These are phyloP conservation scores for Escallonia herrerae DNA, from an alignment of 129 eudicot genomes.

Conservation along the genomic window DNA sequence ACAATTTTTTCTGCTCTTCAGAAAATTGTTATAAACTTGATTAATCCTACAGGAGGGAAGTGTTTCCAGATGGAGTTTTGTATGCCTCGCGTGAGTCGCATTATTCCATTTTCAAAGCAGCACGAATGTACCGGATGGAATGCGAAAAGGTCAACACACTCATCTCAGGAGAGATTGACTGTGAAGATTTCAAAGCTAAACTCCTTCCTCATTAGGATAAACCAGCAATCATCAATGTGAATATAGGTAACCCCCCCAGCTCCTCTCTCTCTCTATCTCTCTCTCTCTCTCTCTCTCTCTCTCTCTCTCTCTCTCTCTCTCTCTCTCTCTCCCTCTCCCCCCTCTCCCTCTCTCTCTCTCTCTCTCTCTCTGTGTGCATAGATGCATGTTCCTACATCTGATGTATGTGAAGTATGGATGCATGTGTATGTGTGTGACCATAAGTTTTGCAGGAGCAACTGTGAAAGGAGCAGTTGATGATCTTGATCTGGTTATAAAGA, in stretches of 20 bases:
- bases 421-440: background rate
- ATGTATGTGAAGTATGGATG: too few species aligned
- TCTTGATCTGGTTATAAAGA: constrained; percentile 32
- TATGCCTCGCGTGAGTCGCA: constrained; percentile 60
- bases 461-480: constrained; percentile 40
- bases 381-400: too few species aligned
- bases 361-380: background rate
- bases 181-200: constrained; percentile 44
- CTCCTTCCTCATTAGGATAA: constrained; percentile 46
- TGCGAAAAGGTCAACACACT: constrained; percentile 45
- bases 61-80: constrained; percentile 56
- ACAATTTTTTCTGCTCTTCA: background rate
- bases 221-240: constrained; percentile 62
- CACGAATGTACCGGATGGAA: constrained; percentile 72
- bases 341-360: background rate
- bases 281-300: background rate
- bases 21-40: background rate
- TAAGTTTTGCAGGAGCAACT: constrained; percentile 25
- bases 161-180: constrained; percentile 60
- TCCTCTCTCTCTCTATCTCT: background rate
- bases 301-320: background rate
- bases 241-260: constrained; percentile 33
- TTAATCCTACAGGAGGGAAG: constrained; percentile 52
- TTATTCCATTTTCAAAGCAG: constrained; percentile 66
- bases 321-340: too few species aligned